Evolutionary conservation across 768 basidiomycete genomes (phyloP), one percentile per base, ranked within the genome.

Genomic region (Termitomyces sp.): DNA sequence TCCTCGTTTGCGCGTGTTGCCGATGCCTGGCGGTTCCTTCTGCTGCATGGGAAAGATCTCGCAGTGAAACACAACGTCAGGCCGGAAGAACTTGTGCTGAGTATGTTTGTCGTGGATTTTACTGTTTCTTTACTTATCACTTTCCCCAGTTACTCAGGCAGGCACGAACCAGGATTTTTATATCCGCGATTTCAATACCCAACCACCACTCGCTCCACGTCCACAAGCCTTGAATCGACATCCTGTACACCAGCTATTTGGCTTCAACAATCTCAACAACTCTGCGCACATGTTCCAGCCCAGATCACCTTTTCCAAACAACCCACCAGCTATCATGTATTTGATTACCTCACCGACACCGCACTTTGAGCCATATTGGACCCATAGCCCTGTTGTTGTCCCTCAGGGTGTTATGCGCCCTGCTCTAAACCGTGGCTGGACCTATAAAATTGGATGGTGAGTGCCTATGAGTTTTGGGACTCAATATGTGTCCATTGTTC

Each of bases 111-210:
- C 42, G 22, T 51, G 13, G 11, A 20, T 25, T 15, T 55, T 7
- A 15, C 27, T 29, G 1, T 9, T 11, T 16, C 13, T n/a, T 9
- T 35, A 12, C 6, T 39, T 12, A 43, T 3, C 41, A 39, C 7
- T 46, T 35, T 16, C 32, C 23, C 18, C 32, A 78, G 78, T 79
- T 5, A 78, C 76, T 1, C 66, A 69, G 12, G 68, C 68, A 0
- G 77, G 77, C 7, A 70, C 68, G 0, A 69, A 75, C 39, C 72
- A 75, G 57, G 70, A 72, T 40, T 77, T 77, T 61, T 68, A 67
- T 23, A 67, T 76, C 32, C 63, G 54, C 15, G 76, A 77, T 45
- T 72, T 70, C 38, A 54, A 39, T 48, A 53, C 35, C 58, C 55
- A 29, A 20, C 60, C 60, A n/a, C 47, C 53, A 27, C 61, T 64